phyloP scores from a whole-genome alignment of 441 rosid species.

The Adansonia grandidieri region DNA sequence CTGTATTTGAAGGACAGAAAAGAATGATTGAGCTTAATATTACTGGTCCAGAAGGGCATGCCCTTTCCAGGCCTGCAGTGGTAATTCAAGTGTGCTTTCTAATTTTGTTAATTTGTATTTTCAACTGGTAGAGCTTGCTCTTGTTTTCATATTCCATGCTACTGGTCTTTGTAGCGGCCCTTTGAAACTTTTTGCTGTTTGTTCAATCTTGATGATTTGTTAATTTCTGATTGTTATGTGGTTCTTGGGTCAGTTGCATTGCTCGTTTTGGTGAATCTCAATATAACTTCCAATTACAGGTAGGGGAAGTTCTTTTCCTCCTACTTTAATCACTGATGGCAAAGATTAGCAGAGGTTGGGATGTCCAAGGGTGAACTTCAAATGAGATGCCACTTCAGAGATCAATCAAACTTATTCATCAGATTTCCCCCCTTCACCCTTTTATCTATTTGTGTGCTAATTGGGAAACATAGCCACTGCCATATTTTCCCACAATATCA shows the following conservation, averaged over 20 bases:
- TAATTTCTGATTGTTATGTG: neutral
- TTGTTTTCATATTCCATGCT: neutral
- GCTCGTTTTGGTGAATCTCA: constrained; percentile 1
- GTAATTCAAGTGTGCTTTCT: constrained; percentile 42
- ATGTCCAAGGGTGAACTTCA: constrained; percentile 14
- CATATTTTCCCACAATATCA: neutral
- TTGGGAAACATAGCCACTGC: neutral
- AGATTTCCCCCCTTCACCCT: neutral
- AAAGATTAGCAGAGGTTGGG: neutral
- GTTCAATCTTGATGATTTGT: neutral
- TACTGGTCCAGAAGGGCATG: constrained; percentile 97
- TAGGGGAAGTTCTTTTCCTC: neutral
- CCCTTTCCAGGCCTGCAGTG: constrained; percentile 93
- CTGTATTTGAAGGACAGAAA: constrained; percentile 88
- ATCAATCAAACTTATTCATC: neutral
- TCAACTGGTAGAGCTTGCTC: neutral
- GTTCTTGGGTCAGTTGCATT: neutral
- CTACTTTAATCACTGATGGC: neutral
- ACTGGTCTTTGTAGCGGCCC: neutral
- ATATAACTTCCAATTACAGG: neutral
- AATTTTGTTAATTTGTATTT: constrained; percentile 11
- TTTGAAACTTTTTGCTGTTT: neutral
- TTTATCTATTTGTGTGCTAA: neutral
- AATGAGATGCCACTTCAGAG: constrained; percentile 1
- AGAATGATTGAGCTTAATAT: constrained; percentile 92